Evolutionary conservation across 352 stramenopile genomes (phyloP), one percentile per base, ranked within the genome.

Genomic region (Pythium phragmiticola): DNA sequence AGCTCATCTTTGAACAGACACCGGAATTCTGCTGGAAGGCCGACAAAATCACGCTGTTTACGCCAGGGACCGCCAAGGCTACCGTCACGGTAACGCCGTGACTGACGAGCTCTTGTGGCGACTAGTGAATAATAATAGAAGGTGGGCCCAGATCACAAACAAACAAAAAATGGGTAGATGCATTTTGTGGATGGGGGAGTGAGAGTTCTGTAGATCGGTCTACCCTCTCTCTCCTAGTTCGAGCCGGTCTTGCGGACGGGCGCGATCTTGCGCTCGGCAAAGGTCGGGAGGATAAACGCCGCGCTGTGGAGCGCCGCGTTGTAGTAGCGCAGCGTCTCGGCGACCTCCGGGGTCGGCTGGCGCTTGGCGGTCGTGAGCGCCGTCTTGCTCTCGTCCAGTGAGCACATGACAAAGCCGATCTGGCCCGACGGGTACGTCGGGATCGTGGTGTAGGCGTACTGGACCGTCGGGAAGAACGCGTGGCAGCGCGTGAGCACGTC

Each of bases 401-500:
- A 89, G 78, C 87, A 95, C 69, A 98, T 78, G 65, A 98, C 94
- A 72, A 99, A 99, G 39, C 97, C 97, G 78, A 99, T 99, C 77
- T 99, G 96, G 47, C 97, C 98, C 45, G 88, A 98, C 9, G 98
- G 97, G 86, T 99, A 99, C 26, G 97, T 99, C 7, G 98, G 98
- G 70, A 99, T 98, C 49, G 92, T 99, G 49, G 95, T 99, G 83
- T 98, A 99, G 17, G 96, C 96, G 83, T 99, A 99, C 68, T 99
- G 95, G 66, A 99, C 96, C 11, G 88, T 95, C 13, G 85, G 84
- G 73, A 98, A 99, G 49, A 97, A 85, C 26, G 66, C 65, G 42
- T 82, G 77, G 73, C 98, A 98, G 46, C 87, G 84, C 42, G 78
- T 64, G 52, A 99, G 80, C 65, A 99, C 88, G 19, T 98, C 94